These are phyloP conservation scores for Bjerkandera adusta DNA, from an alignment of 1,284 basidiomycete species.

Conservation along the genomic window DNA sequence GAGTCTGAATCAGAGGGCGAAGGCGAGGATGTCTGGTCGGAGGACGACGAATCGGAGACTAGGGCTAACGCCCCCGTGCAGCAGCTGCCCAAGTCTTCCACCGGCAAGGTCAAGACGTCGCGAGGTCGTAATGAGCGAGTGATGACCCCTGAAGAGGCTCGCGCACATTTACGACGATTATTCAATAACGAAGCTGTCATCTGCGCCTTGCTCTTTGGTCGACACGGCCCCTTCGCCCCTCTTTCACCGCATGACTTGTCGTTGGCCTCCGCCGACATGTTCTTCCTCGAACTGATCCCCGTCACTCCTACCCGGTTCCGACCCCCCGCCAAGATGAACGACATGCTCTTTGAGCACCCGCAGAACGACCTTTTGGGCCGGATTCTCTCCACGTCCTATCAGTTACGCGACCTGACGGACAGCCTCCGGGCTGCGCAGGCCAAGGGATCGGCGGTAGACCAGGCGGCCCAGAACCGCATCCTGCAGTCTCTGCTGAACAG, in stretches of 20 bases:
- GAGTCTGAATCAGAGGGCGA: slow-evolving; percentile 47
- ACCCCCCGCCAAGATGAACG: slow-evolving; percentile 91
- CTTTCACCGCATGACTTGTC: slow-evolving; percentile 54
- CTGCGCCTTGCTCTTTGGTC: slow-evolving; percentile 88
- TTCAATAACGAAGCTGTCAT: slow-evolving; percentile 85
- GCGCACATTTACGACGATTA: slow-evolving; percentile 87
- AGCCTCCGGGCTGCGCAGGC: slow-evolving; percentile 60
- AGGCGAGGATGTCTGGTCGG: slow-evolving; percentile 44
- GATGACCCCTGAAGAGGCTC: slow-evolving; percentile 88
- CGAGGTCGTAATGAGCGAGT: slow-evolving; percentile 88
- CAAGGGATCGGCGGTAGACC: slow-evolving; percentile 59
- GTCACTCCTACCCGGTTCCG: slow-evolving; percentile 96
- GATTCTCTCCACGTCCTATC: slow-evolving; percentile 81
- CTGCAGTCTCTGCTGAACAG: slow-evolving; percentile 78
- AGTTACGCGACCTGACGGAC: slow-evolving; percentile 77
- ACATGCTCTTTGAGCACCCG: slow-evolving; percentile 92
- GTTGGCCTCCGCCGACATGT: slow-evolving; percentile 87
- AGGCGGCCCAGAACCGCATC: slow-evolving; percentile 53
- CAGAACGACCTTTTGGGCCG: slow-evolving; percentile 94
- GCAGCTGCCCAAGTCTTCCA: slow-evolving; percentile 63
- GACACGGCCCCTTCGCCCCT: slow-evolving; percentile 83
- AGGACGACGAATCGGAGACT: slow-evolving; percentile 45
- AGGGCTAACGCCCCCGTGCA: slow-evolving; percentile 31
- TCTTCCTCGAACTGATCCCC: slow-evolving; percentile 93
- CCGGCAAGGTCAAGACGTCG: slow-evolving; percentile 72